These are phyloP conservation scores for Asterella californica DNA, from an alignment of 225 moss, liverwort and hornwort species.

Conservation along the genomic window DNA sequence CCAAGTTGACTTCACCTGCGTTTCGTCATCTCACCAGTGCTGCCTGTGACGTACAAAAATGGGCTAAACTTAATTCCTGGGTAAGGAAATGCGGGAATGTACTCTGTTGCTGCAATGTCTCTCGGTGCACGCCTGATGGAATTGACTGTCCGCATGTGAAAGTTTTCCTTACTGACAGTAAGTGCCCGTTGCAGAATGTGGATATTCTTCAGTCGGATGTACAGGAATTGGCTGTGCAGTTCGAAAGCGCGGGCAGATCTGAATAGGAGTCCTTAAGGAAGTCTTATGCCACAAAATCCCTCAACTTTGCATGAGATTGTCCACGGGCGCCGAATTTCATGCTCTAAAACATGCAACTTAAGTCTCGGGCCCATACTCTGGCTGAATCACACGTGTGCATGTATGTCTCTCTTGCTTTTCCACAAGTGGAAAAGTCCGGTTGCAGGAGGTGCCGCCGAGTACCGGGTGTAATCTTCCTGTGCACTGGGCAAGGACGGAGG, in stretches of 20 bases:
- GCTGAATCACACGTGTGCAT: no score
- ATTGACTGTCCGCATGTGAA: not conserved
- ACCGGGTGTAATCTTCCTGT: not conserved
- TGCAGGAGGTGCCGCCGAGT: not conserved
- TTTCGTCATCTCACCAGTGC: constrained; percentile 29
- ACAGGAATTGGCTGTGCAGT: not conserved
- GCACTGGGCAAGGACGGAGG: not conserved
- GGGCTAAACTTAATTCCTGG: constrained; percentile 28
- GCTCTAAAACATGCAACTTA: no score
- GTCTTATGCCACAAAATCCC: no score
- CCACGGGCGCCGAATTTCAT: not conserved
- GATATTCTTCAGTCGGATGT: constrained; percentile 19
- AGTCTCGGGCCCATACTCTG: no score
- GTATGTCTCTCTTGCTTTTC: not conserved
- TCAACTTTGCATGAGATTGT: not conserved
- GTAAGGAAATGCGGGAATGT: constrained; percentile 10
- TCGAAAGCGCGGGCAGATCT: not conserved
- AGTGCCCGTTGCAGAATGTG: constrained; percentile 1
- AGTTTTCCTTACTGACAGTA: not conserved
- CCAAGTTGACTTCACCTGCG: constrained; percentile 14
- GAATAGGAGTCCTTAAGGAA: not conserved
- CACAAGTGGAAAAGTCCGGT: not conserved
- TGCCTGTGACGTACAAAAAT: constrained; percentile 18
- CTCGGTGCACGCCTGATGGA: not conserved
- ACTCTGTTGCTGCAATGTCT: not conserved